Evolutionary conservation across 2,329 filamentous ascomycete genomes (phyloP).

Genomic region (Furcasterigmium sp.): DNA sequence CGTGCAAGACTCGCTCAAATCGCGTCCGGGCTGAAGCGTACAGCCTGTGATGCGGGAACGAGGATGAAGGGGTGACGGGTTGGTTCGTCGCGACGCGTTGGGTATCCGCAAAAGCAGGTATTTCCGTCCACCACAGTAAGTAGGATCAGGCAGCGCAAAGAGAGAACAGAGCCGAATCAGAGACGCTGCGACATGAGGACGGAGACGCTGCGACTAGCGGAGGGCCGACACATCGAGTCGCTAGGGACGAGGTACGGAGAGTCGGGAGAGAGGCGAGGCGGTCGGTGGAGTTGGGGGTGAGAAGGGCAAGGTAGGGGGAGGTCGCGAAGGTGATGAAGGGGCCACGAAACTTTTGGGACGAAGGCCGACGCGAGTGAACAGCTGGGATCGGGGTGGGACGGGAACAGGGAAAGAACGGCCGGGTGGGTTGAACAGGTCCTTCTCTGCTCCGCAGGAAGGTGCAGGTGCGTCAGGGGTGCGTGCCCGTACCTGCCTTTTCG

Average conservation of each 20-base stretch:
- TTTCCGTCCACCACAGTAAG: not conserved
- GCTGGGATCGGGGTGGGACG: constrained; percentile 3
- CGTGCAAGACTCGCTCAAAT: not conserved
- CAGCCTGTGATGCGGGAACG: not conserved
- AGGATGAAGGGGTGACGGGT: not conserved
- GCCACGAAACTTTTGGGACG: constrained; percentile 6
- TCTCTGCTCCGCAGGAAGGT: too few species aligned
- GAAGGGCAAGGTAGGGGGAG: not conserved
- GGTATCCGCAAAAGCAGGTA: not conserved
- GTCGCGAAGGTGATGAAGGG: not conserved
- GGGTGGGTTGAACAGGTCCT: not conserved
- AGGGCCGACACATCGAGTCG: constrained; percentile 12
- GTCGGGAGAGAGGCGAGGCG: not conserved
- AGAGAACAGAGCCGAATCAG: constrained; percentile 9
- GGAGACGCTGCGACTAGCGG: constrained; percentile 3
- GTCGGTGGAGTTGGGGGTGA: not conserved
- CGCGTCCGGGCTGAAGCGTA: not conserved
- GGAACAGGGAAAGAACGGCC: constrained; percentile 2
- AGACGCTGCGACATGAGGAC: constrained; percentile 14
- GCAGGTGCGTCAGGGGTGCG: too few species aligned
- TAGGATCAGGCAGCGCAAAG: not conserved
- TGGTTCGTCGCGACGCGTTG: constrained; percentile 7
- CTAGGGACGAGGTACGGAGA: constrained; percentile 3
- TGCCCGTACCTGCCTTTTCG: too few species aligned
- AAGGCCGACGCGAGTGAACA: constrained; percentile 4